These are phyloP conservation scores for Sphagnum contortum DNA, from an alignment of 225 moss, liverwort and hornwort species.

Conservation along the genomic window DNA sequence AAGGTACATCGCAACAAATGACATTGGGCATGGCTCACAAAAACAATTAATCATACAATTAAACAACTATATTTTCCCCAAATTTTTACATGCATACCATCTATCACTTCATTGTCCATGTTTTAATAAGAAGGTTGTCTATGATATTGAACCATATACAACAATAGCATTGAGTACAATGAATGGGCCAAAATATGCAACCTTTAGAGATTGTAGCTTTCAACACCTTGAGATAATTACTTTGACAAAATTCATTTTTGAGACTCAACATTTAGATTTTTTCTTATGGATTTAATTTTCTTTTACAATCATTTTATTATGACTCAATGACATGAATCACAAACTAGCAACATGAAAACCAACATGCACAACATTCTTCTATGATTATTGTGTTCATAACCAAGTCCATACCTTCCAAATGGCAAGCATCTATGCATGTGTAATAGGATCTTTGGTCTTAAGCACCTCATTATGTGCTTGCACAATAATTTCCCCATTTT, in stretches of 20 bases:
- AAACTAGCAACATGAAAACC: not conserved
- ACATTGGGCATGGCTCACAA: conserved; percentile 64
- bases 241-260: no score
- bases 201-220: no score
- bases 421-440: conserved; percentile 60
- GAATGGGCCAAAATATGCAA: no score
- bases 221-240: no score
- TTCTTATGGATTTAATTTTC: no score
- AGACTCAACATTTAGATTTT: no score
- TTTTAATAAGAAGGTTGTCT: no score
- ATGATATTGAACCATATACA: no score
- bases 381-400: not conserved
- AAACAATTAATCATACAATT: conserved; percentile 55
- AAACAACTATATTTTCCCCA: conserved; percentile 47
- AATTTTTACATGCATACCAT: conserved; percentile 45
- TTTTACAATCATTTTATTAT: no score
- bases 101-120: no score
- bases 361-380: not conserved
- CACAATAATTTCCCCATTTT: conserved; percentile 42
- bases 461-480: conserved; percentile 61
- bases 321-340: no score
- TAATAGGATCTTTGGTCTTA: conserved; percentile 61
- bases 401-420: conserved; percentile 33
- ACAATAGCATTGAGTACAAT: no score
- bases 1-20: conserved; percentile 61